These are phyloP conservation scores for Cladosporium sp. DNA, from an alignment of 2,329 filamentous ascomycete genomes.

Conservation along the genomic window DNA sequence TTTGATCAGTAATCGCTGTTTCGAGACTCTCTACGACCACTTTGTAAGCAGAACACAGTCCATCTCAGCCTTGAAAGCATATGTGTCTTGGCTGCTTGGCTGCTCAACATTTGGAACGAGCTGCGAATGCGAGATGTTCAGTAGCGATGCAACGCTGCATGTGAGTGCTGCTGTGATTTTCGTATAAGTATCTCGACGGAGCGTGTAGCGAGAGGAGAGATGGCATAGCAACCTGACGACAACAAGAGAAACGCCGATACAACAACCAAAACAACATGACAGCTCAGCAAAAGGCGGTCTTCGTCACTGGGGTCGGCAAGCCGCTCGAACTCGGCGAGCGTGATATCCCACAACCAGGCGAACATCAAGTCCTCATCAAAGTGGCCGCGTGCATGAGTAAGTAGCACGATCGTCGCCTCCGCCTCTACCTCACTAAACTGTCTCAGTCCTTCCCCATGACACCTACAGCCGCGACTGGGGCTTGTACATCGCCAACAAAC, in stretches of 20 bases:
- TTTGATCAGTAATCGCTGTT: neutral
- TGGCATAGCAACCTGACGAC: neutral
- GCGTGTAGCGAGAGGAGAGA: neutral
- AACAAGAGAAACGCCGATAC: neutral
- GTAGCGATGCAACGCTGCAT: neutral
- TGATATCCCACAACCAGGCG: slow-evolving; percentile 9
- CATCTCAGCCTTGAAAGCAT: neutral
- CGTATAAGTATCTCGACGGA: neutral
- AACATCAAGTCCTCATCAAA: slow-evolving; percentile 19
- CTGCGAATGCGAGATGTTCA: neutral
- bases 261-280: neutral
- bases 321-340: slow-evolving; percentile 12
- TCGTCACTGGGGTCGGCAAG: slow-evolving; percentile 16
- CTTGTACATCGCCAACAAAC: slow-evolving; percentile 16
- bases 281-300: slow-evolving; percentile 17
- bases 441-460: slow-evolving; percentile 20
- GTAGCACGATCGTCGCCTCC: neutral
- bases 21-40: neutral
- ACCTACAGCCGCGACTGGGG: slow-evolving; percentile 21
- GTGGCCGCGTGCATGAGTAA: slow-evolving; percentile 19
- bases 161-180: neutral
- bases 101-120: neutral
- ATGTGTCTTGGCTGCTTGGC: neutral
- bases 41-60: neutral
- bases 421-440: neutral